Conservation (phyloP, 495 filamentous ascomycete species). For the Opeltia flavorubescens region DNA sequence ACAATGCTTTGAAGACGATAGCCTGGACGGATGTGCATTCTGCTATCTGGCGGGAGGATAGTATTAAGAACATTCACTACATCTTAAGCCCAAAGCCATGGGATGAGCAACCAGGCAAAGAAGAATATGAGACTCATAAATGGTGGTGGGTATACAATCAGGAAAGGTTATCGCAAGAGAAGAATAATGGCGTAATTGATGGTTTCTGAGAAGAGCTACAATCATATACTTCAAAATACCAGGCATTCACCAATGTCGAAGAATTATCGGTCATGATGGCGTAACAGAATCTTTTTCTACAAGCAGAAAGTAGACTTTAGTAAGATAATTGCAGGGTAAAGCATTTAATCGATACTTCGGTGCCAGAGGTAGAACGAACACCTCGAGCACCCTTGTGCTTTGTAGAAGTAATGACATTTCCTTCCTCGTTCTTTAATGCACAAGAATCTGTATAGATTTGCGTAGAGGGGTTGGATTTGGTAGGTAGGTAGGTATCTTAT, state of each 20-base stretch:
- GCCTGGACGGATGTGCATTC: constrained; percentile 53
- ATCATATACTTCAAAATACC: no score
- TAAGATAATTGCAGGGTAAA: no score
- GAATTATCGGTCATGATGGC: background rate
- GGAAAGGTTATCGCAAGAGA: constrained; percentile 38
- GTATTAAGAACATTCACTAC: constrained; percentile 70
- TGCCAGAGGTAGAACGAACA: no score
- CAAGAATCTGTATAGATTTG: no score
- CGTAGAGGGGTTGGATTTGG: no score
- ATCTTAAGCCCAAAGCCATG: constrained; percentile 73
- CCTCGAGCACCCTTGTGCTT: no score
- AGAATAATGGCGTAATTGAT: constrained; percentile 19
- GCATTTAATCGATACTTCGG: no score
- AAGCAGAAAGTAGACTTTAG: no score
- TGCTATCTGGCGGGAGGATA: constrained; percentile 59
- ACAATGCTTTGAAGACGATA: constrained; percentile 74
- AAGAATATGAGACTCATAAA: constrained; percentile 38
- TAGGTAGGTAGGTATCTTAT: no score
- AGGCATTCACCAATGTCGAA: no score
- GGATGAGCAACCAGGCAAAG: constrained; percentile 42
- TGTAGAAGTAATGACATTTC: no score
- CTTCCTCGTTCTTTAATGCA: no score
- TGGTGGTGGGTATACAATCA: constrained; percentile 54
- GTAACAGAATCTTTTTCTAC: background rate
- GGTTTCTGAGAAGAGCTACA: constrained; percentile 9